Conservation (phyloP, 2,329 filamentous ascomycete genomes). For the Dothistroma pini region DNA sequence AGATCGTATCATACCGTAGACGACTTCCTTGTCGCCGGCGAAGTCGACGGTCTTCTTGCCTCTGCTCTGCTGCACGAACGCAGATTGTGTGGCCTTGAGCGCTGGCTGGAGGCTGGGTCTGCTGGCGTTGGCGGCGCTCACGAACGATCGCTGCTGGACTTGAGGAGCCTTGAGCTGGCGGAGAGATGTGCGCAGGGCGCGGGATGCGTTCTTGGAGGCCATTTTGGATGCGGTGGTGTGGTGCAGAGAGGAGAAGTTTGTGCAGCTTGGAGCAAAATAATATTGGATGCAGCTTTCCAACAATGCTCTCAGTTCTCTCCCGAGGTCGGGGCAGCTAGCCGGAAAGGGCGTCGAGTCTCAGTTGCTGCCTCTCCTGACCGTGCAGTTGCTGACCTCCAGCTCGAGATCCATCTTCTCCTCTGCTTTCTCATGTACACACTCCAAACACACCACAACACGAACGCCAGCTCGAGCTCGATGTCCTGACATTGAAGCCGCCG, state of each 20-base stretch:
- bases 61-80: slow-evolving; percentile 61
- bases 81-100: slow-evolving; percentile 44
- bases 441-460: background rate
- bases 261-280: background rate
- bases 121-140: slow-evolving; percentile 54
- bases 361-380: too few species aligned
- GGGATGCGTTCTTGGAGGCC: slow-evolving; percentile 70
- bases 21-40: slow-evolving; percentile 88
- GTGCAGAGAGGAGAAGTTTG: slow-evolving; percentile 7
- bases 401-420: background rate
- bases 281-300: too few species aligned
- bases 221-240: slow-evolving; percentile 47
- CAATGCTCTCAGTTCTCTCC: background rate
- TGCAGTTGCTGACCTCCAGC: background rate
- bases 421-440: background rate
- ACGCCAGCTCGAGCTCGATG: background rate
- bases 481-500: background rate
- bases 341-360: too few species aligned
- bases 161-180: slow-evolving; percentile 52
- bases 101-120: slow-evolving; percentile 43
- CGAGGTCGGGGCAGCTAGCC: background rate
- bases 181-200: slow-evolving; percentile 56
- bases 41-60: slow-evolving; percentile 99
- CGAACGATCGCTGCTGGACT: slow-evolving; percentile 55
- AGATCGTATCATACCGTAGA: slow-evolving; percentile 65